Conservation (phyloP, 169 alveolate genomes). For the Plasmodium billcollinsi region DNA sequence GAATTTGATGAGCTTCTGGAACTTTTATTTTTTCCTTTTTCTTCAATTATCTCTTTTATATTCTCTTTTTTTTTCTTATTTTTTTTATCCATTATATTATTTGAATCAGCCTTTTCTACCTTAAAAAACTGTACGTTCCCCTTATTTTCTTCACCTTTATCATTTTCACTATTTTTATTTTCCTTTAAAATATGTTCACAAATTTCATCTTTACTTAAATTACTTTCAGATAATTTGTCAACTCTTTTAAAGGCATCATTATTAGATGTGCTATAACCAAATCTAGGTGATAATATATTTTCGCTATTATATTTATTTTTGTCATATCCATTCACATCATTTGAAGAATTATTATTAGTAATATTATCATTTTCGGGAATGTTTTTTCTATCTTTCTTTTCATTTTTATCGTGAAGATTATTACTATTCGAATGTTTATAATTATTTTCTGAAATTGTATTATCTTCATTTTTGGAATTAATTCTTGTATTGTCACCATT, state of each 20-base stretch:
- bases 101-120: not conserved
- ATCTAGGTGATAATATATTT: slow-evolving; percentile 36
- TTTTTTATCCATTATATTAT: not conserved
- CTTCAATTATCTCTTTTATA: not conserved
- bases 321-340: not conserved
- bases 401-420: not conserved
- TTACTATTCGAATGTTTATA: not conserved
- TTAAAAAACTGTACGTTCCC: not conserved
- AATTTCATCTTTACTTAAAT: slow-evolving; percentile 12
- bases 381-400: not conserved
- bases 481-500: not conserved
- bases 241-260: not conserved
- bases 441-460: not conserved
- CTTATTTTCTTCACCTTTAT: slow-evolving; percentile 6
- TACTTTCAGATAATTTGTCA: too few relatives aligned
- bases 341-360: not conserved
- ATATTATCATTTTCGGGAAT: not conserved
- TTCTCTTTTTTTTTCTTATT: slow-evolving; percentile 23
- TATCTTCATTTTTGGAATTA: not conserved
- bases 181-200: not conserved
- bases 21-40: not conserved
- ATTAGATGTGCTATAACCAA: slow-evolving; percentile 52
- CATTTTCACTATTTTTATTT: not conserved
- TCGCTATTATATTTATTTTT: not conserved
- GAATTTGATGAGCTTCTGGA: not conserved